Evolutionary conservation across 2,329 filamentous ascomycete species (phyloP), one percentile per base, ranked within the genome.

Genomic region (Pleoardoris graminearum): DNA sequence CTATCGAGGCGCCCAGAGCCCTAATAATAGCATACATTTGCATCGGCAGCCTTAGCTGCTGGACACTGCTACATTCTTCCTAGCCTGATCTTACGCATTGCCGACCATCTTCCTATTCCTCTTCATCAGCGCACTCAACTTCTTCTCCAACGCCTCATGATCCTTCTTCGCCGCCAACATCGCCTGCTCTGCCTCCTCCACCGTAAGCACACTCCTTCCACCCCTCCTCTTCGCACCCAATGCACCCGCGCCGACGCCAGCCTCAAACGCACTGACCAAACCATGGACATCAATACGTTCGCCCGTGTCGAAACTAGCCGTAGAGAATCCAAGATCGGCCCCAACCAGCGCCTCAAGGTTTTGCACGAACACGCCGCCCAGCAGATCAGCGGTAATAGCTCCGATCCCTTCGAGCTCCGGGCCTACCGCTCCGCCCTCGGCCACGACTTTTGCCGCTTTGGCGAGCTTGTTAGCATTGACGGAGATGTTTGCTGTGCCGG

Each of bases 151-250:
- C 19, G 64, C 64, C 53, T 73, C 71, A 25, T 71, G 63, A 25
- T 73, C 70, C 54, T 71, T 68, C 56, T 62, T 66, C 37, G 70
- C 70, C 8, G 59, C 60, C 22, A 67, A 58, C 63, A 74, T 66
- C 10, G 68, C 69, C 14, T 64, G 60, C 51, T 74, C 72, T 12
- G 70, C 66, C 58, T 74, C 70, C n/a, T 72, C 68, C 25, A 73
- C 50, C 14, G 57, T 62, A 23, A 73, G 57, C 23, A 73, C 63
- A 45, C 65, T 66, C 7, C 67, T 61, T 29, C 63, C 56, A 10
- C 61, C 60, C 16, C 55, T 44, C 17, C 59, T 54, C 17, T 39
- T 35, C 27, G 52, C 58, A 27, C 50, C 50, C 16, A 63, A 55
- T 14, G 22, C 29, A 30, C 22, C 22, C 19, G 30, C 21, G 2